Evolutionary conservation across 1,284 basidiomycete species (phyloP).

Genomic region (Cystobasidium slooffiae): DNA sequence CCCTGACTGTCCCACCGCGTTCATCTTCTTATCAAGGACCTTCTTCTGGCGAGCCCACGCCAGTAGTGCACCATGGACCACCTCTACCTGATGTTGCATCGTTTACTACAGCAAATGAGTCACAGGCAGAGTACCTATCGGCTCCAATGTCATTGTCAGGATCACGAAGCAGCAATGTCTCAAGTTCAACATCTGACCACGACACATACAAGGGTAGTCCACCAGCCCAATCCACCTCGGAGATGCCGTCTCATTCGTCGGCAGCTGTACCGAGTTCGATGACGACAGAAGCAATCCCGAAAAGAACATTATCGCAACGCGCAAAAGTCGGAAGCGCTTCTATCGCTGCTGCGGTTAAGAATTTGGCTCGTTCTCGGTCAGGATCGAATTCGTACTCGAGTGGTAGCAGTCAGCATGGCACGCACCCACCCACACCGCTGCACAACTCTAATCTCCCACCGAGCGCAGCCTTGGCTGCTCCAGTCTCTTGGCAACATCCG

Average conservation of each 20-base stretch:
- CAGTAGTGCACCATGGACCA: conserved; percentile 2
- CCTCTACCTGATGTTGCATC: background rate
- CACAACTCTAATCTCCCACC: background rate
- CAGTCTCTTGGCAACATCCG: conserved; percentile 11
- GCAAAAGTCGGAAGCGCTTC: conserved; percentile 19
- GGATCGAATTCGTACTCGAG: conserved; percentile 10
- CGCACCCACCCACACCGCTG: background rate
- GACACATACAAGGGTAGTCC: conserved; percentile 11
- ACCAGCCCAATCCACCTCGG: background rate
- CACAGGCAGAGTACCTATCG: background rate
- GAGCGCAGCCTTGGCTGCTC: background rate
- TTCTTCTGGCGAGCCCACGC: conserved; percentile 24
- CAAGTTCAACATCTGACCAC: conserved; percentile 9
- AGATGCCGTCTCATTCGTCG: background rate
- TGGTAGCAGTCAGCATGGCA: background rate
- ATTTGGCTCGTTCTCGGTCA: conserved; percentile 28
- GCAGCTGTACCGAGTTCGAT: background rate
- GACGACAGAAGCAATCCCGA: conserved; percentile 2
- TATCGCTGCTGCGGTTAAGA: conserved; percentile 37
- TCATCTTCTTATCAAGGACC: conserved; percentile 14
- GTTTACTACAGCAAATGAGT: background rate
- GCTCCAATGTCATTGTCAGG: conserved; percentile 9
- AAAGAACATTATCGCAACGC: conserved; percentile 38
- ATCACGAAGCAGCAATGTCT: conserved; percentile 15
- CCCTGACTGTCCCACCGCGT: conserved; percentile 6